Base-by-base conservation (phyloP, 1,139 yeast genomes). In the Candida glucosophila region DNA sequence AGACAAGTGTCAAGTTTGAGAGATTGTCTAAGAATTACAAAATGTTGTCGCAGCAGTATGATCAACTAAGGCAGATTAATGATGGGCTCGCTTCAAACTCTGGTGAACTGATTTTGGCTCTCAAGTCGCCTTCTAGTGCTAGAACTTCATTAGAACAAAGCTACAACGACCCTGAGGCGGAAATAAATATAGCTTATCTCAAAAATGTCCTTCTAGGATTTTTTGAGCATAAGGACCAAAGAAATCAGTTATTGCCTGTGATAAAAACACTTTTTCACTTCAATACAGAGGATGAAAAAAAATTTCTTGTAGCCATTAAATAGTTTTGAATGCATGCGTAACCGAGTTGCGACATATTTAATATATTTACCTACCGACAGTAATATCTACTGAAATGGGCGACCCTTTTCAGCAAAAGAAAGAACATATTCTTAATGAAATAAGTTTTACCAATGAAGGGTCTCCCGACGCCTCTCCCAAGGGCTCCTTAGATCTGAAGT, bases 221-320 rank as follows among this genome's bases (percentile, higher is more conserved):
- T 48, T 55, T 90, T 34, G 96, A 88, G 44, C 95, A 83, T 44
- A 81, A 70, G 42, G 97, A 88, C n/a, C 96, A 88, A 50, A 64
- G 97, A 28, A 75, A 67, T 18, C 83, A 77, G 47, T 63, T 90
- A 26, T 57, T 90, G 20, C 96, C 97, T 0, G 97, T 90, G 5
- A 64, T 90, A 16, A 71, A 88, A 29, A 76, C 83, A 33, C 54
- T 90, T 25, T 64, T 90, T 34, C 73, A 76, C 30, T 59, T 90
- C 43, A 70, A 66, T 26, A 70, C 67, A 26, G 72, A 67, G 6
- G 97, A 90, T 36, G 92, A 81, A 48, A 70, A 67, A 39, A 69
- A 83, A 42, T 61, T 88, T 17, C 46, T 80, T 41, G 51, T 62
- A 22, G 21, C 21, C 12, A 10, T 19, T 10, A 19, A 19, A 7